Evolutionary conservation across 306 rosid genomes (phyloP), one percentile per base, ranked within the genome.

Genomic region (Abrus precatorius): DNA sequence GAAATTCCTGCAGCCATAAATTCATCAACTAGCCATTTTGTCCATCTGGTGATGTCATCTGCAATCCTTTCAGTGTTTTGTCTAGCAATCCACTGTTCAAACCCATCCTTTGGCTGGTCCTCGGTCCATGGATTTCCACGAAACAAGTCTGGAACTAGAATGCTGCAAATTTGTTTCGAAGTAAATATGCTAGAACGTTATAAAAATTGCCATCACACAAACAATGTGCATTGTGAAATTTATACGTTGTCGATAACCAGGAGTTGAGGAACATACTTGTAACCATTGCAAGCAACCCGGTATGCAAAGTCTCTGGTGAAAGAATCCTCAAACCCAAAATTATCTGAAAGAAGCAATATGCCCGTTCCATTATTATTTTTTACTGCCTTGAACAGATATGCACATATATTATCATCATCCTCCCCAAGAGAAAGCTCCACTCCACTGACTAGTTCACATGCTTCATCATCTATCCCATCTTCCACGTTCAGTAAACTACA

Each of bases 21-120:
- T 82, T 93, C 97, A 14, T 93, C 90, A 5, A 87, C 87, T 92
- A 93, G 80, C 98, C 98, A 93, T 76, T 89, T 73, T 56, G 95
- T 85, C 79, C 91, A 81, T 54, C 83, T 72, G 45, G 69, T 78
- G 3, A 91, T 86, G 83, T 89, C 97, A 34, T 85, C 70, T 1
- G 87, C 86, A n/a, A 90, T 69, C 86, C 89, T 86, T 73, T 90
- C 78, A 1, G 82, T 80, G 60, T 84, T 83, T 69, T 87, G 97
- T 47, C 81, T 12, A 7, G 78, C 68, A 72, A 87, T 73, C 92
- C 97, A 92, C 9, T 86, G 52, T 52, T 91, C 90, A n/a, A 82
- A 81, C 61, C 27, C 45, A 3, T 36, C 53, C 78, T 80, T 82
- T 4, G 89, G 85, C 62, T 62, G 82, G 29, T 86, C 83, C 89